These are phyloP conservation scores for Sergeia podlipaevii DNA, from an alignment of 208 protist species.

Conservation along the genomic window DNA sequence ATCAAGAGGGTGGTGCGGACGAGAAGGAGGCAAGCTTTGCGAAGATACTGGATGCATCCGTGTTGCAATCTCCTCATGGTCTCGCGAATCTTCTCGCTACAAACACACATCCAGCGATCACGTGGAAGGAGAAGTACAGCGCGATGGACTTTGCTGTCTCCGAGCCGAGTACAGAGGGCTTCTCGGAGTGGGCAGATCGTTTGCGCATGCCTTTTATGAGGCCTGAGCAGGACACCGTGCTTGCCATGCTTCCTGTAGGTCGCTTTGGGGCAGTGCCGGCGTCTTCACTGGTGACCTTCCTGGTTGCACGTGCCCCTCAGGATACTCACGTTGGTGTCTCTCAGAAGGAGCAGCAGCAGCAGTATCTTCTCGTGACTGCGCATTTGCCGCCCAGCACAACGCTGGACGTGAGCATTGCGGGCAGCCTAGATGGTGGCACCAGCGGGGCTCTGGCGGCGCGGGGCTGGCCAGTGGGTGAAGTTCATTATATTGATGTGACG, in stretches of 20 bases:
- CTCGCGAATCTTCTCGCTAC: too few relatives aligned
- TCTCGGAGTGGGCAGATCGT: conserved; percentile 57
- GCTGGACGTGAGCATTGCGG: conserved; percentile 11
- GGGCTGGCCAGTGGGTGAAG: conserved; percentile 43
- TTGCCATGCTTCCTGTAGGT: conserved; percentile 16
- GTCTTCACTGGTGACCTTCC: conserved; percentile 21
- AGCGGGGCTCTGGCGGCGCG: conserved; percentile 9
- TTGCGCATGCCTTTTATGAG: conserved; percentile 50
- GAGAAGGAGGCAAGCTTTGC: too few relatives aligned
- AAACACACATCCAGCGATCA: too few relatives aligned
- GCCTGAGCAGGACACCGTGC: conserved; percentile 31
- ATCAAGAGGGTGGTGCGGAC: neutral
- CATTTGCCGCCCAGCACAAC: conserved; percentile 36
- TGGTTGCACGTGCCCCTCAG: conserved; percentile 25
- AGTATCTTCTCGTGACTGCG: conserved; percentile 34
- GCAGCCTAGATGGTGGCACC: conserved; percentile 10
- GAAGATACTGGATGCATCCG: too few relatives aligned
- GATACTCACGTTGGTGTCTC: neutral
- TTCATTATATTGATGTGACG: conserved; percentile 51
- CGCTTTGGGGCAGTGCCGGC: conserved; percentile 4
- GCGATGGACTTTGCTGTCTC: conserved; percentile 17
- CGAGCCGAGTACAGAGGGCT: conserved; percentile 18
- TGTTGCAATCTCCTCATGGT: conserved; percentile 1
- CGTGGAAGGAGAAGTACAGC: conserved; percentile 31
- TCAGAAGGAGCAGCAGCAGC: conserved; percentile 2